Evolutionary conservation across 1,284 basidiomycete species (phyloP).

Genomic region (Ustilago lituana): DNA sequence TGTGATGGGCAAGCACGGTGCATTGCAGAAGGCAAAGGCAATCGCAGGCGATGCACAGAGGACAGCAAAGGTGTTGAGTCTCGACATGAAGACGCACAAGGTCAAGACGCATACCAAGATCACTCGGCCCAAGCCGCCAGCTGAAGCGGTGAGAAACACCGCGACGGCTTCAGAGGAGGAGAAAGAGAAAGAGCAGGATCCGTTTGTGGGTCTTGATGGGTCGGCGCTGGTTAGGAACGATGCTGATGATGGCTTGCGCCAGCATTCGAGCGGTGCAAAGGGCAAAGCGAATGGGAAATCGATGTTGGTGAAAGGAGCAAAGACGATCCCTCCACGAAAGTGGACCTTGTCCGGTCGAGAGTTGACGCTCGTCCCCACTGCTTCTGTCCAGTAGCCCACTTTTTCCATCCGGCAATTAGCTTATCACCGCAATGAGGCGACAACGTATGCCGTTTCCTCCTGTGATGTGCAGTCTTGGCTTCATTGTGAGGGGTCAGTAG

Average conservation of each 20-base stretch:
- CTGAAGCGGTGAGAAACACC: not conserved
- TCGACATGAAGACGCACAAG: constrained; percentile 50
- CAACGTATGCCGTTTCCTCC: no score
- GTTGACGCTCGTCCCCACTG: constrained; percentile 1
- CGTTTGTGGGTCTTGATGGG: constrained; percentile 30
- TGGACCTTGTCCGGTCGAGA: constrained; percentile 13
- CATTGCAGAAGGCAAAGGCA: constrained; percentile 34
- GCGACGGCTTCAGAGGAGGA: not conserved
- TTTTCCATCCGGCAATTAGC: no score
- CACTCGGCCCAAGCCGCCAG: constrained; percentile 5
- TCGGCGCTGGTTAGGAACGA: constrained; percentile 27
- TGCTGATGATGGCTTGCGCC: constrained; percentile 20
- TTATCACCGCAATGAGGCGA: no score
- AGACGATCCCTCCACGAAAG: constrained; percentile 8
- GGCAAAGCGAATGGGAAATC: not conserved
- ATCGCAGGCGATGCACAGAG: constrained; percentile 44
- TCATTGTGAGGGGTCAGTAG: no score
- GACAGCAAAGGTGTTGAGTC: constrained; percentile 46
- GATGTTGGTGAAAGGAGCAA: not conserved
- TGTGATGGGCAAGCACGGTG: constrained; percentile 43
- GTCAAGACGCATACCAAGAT: constrained; percentile 33
- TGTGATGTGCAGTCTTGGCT: no score
- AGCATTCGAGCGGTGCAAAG: not conserved
- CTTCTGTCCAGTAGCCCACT: constrained; percentile 6
- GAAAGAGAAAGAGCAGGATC: constrained; percentile 21